Base-by-base conservation (phyloP, 225 moss, liverwort and hornwort species). In the Bryum argenteum region DNA sequence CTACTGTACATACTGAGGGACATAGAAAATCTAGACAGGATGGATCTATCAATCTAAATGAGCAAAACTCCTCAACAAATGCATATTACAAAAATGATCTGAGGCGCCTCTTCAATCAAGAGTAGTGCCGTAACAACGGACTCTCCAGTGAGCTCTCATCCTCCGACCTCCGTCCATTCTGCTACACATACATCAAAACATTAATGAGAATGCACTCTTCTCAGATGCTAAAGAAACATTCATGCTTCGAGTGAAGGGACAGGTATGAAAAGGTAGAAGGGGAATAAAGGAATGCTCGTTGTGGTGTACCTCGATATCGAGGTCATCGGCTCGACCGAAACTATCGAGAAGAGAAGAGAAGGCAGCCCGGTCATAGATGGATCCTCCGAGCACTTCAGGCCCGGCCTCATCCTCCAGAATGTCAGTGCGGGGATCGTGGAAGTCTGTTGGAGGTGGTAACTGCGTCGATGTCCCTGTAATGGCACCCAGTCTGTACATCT, bases 401-500 rank as follows among this genome's bases (percentile, higher is more conserved):
- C 76, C 84, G 15, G 82, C 67, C 59, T 76, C 80, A 44, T 72
- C 66, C 45, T 65, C 77, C 56, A 93, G 75, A 51, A 85, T 80
- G 26, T 83, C 59, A 72, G 84, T 82, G 71, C 90, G 82, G 37
- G 75, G 67, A 65, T 86, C 90, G 75, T 33, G 33, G 33, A 89
- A 93, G 71, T 93, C 93, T 17, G 86, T 72, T 10, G 91, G 93
- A 11, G 91, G 93, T 54, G 76, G 89, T 16, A 85, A 81, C 64
- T 77, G 77, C 20, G 77, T 75, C 24, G 77, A 71, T 42, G 84
- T 80, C 62, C 80, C 89, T 45, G 90, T 68, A 16, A 81, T 77
- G 43, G 76, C 66, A 76, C 93, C 93, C 50, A 97, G 78, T 81
- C 91, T 80, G 76, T 93, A 97, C 81, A 97, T 97, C 86, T 90